Conservation (phyloP, 2,329 filamentous ascomycete species). For the Chrysoporthe austroafricana region DNA sequence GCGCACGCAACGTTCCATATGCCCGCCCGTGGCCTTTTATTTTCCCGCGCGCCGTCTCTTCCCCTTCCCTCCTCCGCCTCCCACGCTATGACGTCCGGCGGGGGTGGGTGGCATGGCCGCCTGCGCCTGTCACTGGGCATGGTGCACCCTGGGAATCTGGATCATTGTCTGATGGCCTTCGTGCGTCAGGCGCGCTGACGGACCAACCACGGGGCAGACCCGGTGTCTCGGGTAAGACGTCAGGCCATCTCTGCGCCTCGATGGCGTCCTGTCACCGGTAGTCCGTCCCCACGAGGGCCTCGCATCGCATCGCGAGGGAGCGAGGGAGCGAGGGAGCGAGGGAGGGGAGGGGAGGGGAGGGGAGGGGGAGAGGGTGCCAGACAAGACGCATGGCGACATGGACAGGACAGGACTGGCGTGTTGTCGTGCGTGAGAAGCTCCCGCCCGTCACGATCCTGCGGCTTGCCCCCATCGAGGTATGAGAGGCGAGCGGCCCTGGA, state of each 20-base stretch:
- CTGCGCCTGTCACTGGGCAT: neutral
- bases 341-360: too few relatives aligned
- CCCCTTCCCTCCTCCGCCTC: neutral
- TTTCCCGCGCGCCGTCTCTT: neutral
- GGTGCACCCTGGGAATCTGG: neutral
- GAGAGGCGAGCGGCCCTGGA: neutral
- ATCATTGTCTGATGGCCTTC: neutral
- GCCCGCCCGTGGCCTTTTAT: neutral
- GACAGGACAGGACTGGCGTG: neutral
- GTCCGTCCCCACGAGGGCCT: neutral
- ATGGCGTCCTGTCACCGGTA: too few relatives aligned
- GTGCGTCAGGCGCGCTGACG: slow-evolving; percentile 3
- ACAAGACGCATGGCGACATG: neutral
- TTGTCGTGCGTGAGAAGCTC: neutral
- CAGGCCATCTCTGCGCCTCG: neutral
- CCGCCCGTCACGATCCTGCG: too few relatives aligned
- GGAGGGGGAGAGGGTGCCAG: too few relatives aligned
- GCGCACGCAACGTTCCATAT: slow-evolving; percentile 10
- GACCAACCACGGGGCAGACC: neutral
- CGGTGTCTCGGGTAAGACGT: neutral
- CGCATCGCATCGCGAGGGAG: too few relatives aligned
- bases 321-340: too few relatives aligned
- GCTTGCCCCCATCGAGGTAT: neutral
- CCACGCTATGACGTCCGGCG: slow-evolving; percentile 1
- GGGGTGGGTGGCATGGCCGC: neutral